Percentiles rank a stretch among this genome's conserved stretches.
These are phyloP conservation scores for Sugiyamaella neomexicana DNA, from an alignment of 1,139 yeast species.

Conservation along the genomic window DNA sequence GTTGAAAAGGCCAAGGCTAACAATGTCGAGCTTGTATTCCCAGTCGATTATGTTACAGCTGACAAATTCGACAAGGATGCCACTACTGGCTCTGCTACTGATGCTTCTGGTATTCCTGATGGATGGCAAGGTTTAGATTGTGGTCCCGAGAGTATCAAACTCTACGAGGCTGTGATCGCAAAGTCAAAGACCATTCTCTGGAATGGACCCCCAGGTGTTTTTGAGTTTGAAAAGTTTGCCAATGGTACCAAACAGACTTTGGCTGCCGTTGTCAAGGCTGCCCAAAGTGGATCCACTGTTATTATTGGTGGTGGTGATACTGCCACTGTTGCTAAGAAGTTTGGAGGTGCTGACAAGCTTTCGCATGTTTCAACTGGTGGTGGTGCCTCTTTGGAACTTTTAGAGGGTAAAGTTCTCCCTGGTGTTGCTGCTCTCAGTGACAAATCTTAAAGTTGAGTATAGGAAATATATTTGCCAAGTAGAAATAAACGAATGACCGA, in stretches of 20 bases:
- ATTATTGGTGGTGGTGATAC: conserved; percentile 99
- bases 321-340: conserved; percentile 98
- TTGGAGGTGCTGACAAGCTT: conserved; percentile 89
- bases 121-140: conserved; percentile 93
- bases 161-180: conserved; percentile 75
- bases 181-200: conserved; percentile 96
- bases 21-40: conserved; percentile 86
- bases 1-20: conserved; percentile 93
- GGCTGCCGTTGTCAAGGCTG: conserved; percentile 82
- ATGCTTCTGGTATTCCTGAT: conserved; percentile 86
- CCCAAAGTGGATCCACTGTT: conserved; percentile 86
- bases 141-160: conserved; percentile 81
- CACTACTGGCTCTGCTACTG: conserved; percentile 72
- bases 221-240: conserved; percentile 89
- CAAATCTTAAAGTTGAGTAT: conserved; percentile 24
- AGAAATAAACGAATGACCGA: background rate
- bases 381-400: conserved; percentile 96
- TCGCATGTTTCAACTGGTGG: conserved; percentile 99
- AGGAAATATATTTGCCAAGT: background rate
- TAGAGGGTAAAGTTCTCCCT: conserved; percentile 96
- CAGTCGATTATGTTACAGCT: conserved; percentile 91
- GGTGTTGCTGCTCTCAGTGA: conserved; percentile 90
- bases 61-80: conserved; percentile 93
- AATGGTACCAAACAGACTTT: conserved; percentile 85
- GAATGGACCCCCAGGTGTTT: conserved; percentile 99